Evolutionary conservation across 1,139 yeast genomes (phyloP), one percentile per base, ranked within the genome.

Genomic region (Lodderomyces pseudojiufengensis): DNA sequence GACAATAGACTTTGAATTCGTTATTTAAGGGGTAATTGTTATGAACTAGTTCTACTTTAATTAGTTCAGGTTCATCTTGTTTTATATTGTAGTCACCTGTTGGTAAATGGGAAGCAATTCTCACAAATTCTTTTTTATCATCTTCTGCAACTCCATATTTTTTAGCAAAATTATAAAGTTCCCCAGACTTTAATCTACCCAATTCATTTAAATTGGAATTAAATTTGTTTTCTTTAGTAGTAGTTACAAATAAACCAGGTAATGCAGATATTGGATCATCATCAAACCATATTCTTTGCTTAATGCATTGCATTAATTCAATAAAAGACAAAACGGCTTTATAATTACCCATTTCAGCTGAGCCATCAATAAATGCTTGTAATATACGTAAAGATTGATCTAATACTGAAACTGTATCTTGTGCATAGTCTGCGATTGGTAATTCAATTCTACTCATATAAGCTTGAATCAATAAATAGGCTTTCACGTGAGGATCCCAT

Each of bases 401-500:
- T 42, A 94, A 65, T 4, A 94, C 95, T 0, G 97, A 83, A 14
- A 88, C 78, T 0, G 96, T 88, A 59, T 92, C 99, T 53, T 92
- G 97, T 10, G 85, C 71, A 55, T 94, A 94, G 66, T 92, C 99
- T 1, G 95, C 94, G 52, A 94, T 86, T 2, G 98, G 98, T 35
- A 92, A 65, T 43, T 86, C 95, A 9, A 84, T 73, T 39, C 95
- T 69, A 41, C 84, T 75, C 75, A 94, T 76, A 51, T 77, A 87
- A 0, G 97, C 97, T 57, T 94, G 97, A 10, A 92, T 57, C 42
- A 92, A 70, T 47, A 92, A 67, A 52, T 77, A 92, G 1, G 95
- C 82, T 55, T 92, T 92, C 45, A 92, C 90, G 57, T 92, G 97
- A 2, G 98, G 97, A 58, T 92, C 96, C 84, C 95, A 88, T 57